Evolutionary conservation across 495 filamentous ascomycete species (phyloP).

Genomic region (Articulospora tetracladia): DNA sequence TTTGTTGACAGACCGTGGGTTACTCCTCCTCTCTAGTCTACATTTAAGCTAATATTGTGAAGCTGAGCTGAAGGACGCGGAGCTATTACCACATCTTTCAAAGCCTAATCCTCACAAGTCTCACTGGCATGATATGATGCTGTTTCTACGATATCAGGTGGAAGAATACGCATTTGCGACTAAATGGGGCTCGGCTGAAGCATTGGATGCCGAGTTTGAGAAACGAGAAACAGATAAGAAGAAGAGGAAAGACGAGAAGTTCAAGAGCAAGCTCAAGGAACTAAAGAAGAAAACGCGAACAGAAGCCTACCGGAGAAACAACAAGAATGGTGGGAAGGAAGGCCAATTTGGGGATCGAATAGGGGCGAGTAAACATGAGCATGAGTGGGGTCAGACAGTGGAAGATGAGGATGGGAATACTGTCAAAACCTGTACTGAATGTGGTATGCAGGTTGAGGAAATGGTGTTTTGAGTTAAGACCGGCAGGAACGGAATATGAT

Average conservation of each 20-base stretch:
- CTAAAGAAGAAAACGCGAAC: conserved; percentile 91
- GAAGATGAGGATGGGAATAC: conserved; percentile 77
- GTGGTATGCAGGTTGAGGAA: conserved; percentile 97
- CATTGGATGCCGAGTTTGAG: conserved; percentile 86
- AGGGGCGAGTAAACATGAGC: conserved; percentile 69
- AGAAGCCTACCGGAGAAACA: conserved; percentile 75
- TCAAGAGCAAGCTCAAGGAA: conserved; percentile 80
- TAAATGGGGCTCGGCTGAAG: conserved; percentile 83
- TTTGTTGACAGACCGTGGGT: conserved; percentile 85
- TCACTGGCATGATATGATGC: conserved; percentile 98
- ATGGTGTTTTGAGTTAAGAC: conserved; percentile 62
- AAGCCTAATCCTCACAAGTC: conserved; percentile 92
- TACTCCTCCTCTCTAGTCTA: not conserved
- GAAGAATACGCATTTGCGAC: conserved; percentile 82
- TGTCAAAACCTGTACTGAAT: conserved; percentile 81
- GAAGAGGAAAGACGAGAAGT: conserved; percentile 83
- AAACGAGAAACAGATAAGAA: conserved; percentile 78
- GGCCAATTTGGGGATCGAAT: conserved; percentile 77
- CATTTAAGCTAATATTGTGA: conserved; percentile 9
- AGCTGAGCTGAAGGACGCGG: conserved; percentile 83
- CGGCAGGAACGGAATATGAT: not conserved
- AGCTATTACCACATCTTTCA: conserved; percentile 81
- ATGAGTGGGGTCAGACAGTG: conserved; percentile 84
- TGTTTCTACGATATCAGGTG: conserved; percentile 89
- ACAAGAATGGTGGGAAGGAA: conserved; percentile 42